Base-by-base conservation (phyloP, 31 red algal species). In the Porphyra umbilicalis region DNA sequence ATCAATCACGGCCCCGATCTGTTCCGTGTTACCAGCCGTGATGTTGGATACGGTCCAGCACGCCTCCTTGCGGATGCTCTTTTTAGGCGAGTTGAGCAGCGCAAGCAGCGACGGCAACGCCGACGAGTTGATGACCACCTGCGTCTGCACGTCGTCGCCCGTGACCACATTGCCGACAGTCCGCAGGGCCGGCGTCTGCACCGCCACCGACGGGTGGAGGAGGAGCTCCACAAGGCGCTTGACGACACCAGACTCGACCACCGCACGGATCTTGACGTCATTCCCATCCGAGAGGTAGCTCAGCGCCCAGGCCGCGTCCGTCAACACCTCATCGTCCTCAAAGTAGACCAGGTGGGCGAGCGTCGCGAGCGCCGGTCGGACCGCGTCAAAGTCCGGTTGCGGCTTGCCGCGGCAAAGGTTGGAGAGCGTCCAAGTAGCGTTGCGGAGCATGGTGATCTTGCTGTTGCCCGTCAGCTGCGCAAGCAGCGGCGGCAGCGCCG, bases 1-100 rank as follows among this genome's bases (percentile, higher is more conserved):
- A 30, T 99, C 88, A 31, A 99, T 92, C 32, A 99, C 94, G 33
- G 88, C 83, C 35, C 84, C 76, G 67, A 99, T 96, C 77, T 99
- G 97, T 29, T 96, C 94, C 79, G 90, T 81, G 33, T 88, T 96
- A n/a, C 97, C 97, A 0, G 97, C 97, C 35, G 97, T 96, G 78
- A 99, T 96, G 86, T 99, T 99, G 44, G 90, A 93, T 25, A 99
- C 81, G 6, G 89, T 93, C 97, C 97, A 99, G 83, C 97, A 99
- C 11, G 94, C 91, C 42, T 99, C 97, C 93, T 99, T 99, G 32
- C 97, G 88, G 81, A 99, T 96, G 32, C 85, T 89, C 36, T 94
- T 93, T 82, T 96, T 99, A 0, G 85, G 74, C 11, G 92, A 96
- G 33, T 91, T 94, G 38, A 99, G 88, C 44, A 99, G 67, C 38